A percentile compares a stretch with the other conserved stretches of the same genome.
These are phyloP conservation scores for Calonectria henricotiae DNA, from an alignment of 2,329 filamentous ascomycete genomes.

Conservation along the genomic window DNA sequence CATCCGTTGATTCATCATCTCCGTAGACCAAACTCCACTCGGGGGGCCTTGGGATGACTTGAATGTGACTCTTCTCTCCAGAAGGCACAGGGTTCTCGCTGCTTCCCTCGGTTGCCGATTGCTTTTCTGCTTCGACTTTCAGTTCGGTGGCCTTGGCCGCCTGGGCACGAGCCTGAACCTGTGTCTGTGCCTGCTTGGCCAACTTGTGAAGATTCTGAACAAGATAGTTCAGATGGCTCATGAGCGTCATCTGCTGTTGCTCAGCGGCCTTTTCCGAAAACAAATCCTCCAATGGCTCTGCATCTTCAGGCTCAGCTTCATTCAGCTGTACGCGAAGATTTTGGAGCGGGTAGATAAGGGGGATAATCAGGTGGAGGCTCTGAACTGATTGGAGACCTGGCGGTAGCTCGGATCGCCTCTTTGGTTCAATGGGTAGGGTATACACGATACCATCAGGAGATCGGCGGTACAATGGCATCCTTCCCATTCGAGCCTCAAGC, in stretches of 20 bases:
- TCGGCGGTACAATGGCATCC: conserved; percentile 77
- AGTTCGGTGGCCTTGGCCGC: conserved; percentile 43
- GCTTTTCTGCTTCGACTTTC: conserved; percentile 36
- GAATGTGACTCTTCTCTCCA: conserved; percentile 76
- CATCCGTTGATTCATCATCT: conserved; percentile 66
- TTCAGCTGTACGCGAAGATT: conserved; percentile 77
- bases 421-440: conserved; percentile 79
- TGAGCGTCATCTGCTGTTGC: conserved; percentile 75
- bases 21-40: conserved; percentile 76
- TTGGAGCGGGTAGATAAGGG: conserved; percentile 81
- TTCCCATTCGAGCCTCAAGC: conserved; percentile 82
- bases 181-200: conserved; percentile 68
- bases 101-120: conserved; percentile 34
- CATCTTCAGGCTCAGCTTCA: conserved; percentile 74
- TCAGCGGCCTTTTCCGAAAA: conserved; percentile 75
- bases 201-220: conserved; percentile 80
- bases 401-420: conserved; percentile 74
- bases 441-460: conserved; percentile 80
- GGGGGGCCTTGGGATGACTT: conserved; percentile 82
- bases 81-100: conserved; percentile 35
- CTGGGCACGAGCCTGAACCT: conserved; percentile 33
- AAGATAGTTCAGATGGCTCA: conserved; percentile 83
- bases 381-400: conserved; percentile 73
- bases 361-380: conserved; percentile 79
- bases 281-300: conserved; percentile 75